Percentiles rank a stretch among this genome's conserved stretches.
These are phyloP conservation scores for Penicillium sp. DNA, from an alignment of 2,329 filamentous ascomycete species.

Conservation along the genomic window DNA sequence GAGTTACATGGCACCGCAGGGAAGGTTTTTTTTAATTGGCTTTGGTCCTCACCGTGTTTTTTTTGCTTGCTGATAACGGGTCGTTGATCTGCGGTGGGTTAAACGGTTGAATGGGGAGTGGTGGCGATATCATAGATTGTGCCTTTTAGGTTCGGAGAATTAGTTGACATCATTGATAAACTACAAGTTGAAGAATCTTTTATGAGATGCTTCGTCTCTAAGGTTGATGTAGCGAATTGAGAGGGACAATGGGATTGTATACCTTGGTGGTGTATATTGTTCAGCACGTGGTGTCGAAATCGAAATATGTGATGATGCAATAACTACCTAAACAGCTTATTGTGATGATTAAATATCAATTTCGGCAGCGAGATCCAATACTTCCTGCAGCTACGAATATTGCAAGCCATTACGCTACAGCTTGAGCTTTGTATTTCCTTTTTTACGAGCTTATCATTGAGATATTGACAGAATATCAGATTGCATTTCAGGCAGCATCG, in stretches of 20 bases:
- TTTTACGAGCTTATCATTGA: background rate
- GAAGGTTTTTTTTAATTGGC: background rate
- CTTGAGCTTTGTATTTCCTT: background rate
- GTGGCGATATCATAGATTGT: background rate
- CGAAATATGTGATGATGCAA: no score
- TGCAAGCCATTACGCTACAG: background rate
- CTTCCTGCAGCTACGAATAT: background rate
- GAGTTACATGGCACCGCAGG: background rate
- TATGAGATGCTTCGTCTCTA: no score
- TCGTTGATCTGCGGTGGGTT: background rate
- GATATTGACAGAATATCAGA: slow-evolving; percentile 9
- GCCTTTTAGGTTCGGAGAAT: background rate
- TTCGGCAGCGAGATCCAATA: no score
- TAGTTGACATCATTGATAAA: background rate
- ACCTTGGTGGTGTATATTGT: no score
- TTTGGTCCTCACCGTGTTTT: background rate
- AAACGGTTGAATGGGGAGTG: background rate
- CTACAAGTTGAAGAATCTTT: background rate
- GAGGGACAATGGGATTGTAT: no score
- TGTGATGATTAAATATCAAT: no score
- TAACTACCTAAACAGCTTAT: no score
- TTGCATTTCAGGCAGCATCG: slow-evolving; percentile 11
- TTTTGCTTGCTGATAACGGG: background rate
- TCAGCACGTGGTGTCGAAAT: no score
- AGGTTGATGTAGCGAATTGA: no score